phyloP scores from a whole-genome alignment of 2,329 filamentous ascomycete species.

The Fusarium tupiense region DNA sequence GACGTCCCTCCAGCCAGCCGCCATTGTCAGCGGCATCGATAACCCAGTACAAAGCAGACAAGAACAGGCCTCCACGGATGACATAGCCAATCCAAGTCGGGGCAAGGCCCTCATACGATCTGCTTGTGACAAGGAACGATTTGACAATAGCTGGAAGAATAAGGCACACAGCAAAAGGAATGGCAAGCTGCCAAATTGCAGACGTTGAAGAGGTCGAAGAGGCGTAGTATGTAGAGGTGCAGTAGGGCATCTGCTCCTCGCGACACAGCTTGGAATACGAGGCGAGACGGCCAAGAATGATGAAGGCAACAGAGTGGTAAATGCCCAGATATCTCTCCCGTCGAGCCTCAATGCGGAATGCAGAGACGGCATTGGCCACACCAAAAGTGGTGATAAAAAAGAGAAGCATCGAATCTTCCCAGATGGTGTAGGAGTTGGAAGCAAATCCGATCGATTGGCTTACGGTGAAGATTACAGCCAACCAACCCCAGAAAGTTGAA shows the following conservation, averaged over 20 bases:
- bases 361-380: conserved; percentile 75
- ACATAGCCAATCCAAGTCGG: conserved; percentile 84
- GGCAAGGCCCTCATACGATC: conserved; percentile 88
- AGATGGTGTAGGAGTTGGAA: conserved; percentile 98
- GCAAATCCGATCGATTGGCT: conserved; percentile 93
- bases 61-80: conserved; percentile 78
- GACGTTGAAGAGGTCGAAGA: conserved; percentile 93
- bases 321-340: conserved; percentile 79
- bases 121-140: conserved; percentile 82
- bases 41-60: conserved; percentile 86
- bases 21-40: conserved; percentile 89
- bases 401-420: conserved; percentile 94
- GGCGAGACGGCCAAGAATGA: conserved; percentile 79
- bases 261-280: conserved; percentile 93
- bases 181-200: conserved; percentile 84
- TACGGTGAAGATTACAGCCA: conserved; percentile 82
- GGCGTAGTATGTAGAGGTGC: conserved; percentile 93
- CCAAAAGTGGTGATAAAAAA: conserved; percentile 94
- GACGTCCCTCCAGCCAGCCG: conserved; percentile 72
- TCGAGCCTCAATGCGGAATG: conserved; percentile 74
- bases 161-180: conserved; percentile 79
- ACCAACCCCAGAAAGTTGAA: conserved; percentile 86
- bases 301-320: conserved; percentile 86
- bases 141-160: conserved; percentile 79
- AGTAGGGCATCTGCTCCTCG: conserved; percentile 98